Evolutionary conservation across 1,139 yeast genomes (phyloP).

Genomic region (Protomyces inouyei): DNA sequence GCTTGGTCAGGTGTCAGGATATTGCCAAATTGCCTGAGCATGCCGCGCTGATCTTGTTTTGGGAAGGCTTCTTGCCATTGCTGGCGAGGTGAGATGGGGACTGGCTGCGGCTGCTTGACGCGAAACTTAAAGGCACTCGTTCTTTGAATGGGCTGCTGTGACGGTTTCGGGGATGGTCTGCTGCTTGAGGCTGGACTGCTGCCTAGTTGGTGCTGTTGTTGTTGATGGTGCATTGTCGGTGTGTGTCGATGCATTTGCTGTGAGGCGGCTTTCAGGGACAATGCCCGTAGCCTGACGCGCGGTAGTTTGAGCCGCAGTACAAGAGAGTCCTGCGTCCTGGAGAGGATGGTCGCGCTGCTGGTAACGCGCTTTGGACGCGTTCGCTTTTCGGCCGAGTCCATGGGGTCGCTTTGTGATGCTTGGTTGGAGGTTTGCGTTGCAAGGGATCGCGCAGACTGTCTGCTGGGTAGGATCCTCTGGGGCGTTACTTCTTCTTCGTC

Average conservation of each 20-base stretch:
- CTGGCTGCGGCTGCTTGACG: conserved; percentile 6
- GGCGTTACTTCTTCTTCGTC: background rate
- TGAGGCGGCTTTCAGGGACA: background rate
- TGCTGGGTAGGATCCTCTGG: background rate
- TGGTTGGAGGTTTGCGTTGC: background rate
- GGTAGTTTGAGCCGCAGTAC: background rate
- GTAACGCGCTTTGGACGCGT: background rate
- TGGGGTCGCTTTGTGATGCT: background rate
- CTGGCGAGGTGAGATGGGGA: background rate
- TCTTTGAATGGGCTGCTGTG: background rate
- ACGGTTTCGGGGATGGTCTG: background rate
- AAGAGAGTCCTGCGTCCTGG: background rate
- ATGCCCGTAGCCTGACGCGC: background rate
- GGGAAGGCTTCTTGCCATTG: conserved; percentile 15
- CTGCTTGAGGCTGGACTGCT: background rate
- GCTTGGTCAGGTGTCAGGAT: conserved; percentile 57
- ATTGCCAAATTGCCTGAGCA: conserved; percentile 58
- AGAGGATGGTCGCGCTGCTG: background rate
- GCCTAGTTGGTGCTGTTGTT: background rate
- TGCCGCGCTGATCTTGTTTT: conserved; percentile 33
- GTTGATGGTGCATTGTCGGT: background rate
- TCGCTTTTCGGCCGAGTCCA: background rate
- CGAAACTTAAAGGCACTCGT: conserved; percentile 4
- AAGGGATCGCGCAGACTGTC: background rate
- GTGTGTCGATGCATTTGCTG: background rate